Base-by-base conservation (phyloP, 2,329 filamentous ascomycete genomes). In the Kalmusia sp. region DNA sequence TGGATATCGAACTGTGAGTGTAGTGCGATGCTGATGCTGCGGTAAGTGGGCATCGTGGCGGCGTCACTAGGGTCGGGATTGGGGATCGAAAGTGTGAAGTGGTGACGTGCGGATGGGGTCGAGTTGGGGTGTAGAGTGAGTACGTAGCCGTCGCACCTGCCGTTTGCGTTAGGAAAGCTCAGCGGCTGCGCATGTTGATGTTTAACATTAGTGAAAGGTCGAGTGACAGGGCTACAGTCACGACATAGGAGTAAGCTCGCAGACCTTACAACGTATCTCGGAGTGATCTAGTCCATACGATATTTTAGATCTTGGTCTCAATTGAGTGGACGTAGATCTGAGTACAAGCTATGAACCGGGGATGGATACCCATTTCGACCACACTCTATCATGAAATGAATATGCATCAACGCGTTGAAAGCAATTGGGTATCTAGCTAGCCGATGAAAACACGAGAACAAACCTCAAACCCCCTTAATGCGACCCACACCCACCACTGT, bases 401-500 rank as follows among this genome's bases (percentile, higher is more conserved):
- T 12, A 14, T 24, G 19, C 35, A 24, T 19, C 35, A 22, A 19
- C 7, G 15, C 12, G 24, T 14, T 17, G 25, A 19, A 38, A 38
- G 17, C 8, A 30, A 19, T 12, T n/a, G 41, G 41, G 41, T 45
- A 45, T 45, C 41, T 45, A 28, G 9, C 15, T 22, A 31, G 4
- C 15, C 17, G 8, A 25, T 27, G n/a, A 27, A 11, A 40, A 15
- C n/a, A 24, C 17, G 14, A 35, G n/a, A 25, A 34, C 11, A 33
- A 12, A 40, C 7, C 30, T 61, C 51, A 63, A 44, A 55, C 28
- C 1, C 52, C 37, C 22, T 65, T 84, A 67, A 98, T 95, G 66
- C 87, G 87, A 8, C 95, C 95, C 52, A 96, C 84, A 3, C 93
- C 93, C 30, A 98, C 80, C 17, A 96, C 92, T 77, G 91, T 92